These are phyloP conservation scores for Lichtheimia corymbifera DNA, from an alignment of 371 early-diverging fungal genomes.

Conservation along the genomic window DNA sequence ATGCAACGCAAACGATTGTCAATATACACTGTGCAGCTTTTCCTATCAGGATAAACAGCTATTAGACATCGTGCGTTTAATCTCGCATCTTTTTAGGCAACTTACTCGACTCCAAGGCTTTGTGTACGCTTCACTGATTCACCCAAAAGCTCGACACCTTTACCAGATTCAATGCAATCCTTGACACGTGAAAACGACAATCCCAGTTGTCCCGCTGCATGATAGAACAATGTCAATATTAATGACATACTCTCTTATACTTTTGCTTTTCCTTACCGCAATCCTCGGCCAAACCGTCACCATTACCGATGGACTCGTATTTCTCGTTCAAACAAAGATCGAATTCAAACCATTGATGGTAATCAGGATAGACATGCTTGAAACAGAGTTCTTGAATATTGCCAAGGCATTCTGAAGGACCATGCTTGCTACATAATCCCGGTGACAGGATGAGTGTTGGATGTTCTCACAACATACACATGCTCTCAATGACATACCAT, in stretches of 20 bases:
- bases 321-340: conserved; percentile 29
- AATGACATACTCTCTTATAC: neutral
- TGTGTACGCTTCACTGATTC: conserved; percentile 22
- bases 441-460: neutral
- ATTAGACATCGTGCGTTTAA: neutral
- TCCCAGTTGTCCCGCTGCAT: conserved; percentile 15
- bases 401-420: conserved; percentile 47
- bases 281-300: conserved; percentile 8
- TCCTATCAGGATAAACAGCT: conserved; percentile 17
- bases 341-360: conserved; percentile 36
- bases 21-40: conserved; percentile 53
- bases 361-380: conserved; percentile 35
- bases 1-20: conserved; percentile 50
- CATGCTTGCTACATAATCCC: conserved; percentile 36
- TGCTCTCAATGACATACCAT: conserved; percentile 23
- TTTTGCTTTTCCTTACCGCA: conserved; percentile 22
- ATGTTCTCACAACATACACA: neutral
- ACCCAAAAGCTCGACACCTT: conserved; percentile 15
- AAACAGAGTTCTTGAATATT: conserved; percentile 55
- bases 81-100: neutral
- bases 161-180: conserved; percentile 8
- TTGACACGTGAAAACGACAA: conserved; percentile 19
- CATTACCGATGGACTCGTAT: conserved; percentile 20
- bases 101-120: conserved; percentile 35
- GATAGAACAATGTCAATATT: neutral